Base-by-base conservation (phyloP, 2,329 filamentous ascomycete genomes). In the Aspergillus sp. region DNA sequence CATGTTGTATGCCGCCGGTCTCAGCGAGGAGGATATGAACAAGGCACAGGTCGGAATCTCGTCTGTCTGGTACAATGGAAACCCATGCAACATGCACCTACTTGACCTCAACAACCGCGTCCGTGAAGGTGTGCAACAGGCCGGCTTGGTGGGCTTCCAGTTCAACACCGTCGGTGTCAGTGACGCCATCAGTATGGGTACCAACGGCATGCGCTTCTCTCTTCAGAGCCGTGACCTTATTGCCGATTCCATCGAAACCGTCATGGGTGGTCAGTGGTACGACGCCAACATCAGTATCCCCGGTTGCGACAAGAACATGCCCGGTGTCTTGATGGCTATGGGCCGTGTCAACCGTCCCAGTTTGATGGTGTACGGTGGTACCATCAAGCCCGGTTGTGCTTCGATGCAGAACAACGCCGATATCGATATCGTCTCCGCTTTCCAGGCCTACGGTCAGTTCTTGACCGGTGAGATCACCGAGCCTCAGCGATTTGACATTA, bases 261-360 rank as follows among this genome's bases (percentile, higher is more conserved):
- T 98, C 59, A 98, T 97, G 90, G 86, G 90, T 55, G 93, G 90
- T 11, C 93, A 98, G 72, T 97, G 90, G 90, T 97, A 98, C 66
- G 93, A 98, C 68, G 91, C 83, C 56, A 97, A 97, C 70, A 86
- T 98, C 64, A 95, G 89, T 42, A 86, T 98, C 59, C 93, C 93
- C 10, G 93, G 93, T 39, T 98, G 93, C 71, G 93, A 98, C 79
- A 98, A 98, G 82, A 98, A 98, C 74, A 97, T 98, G 93, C 90
- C 90, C 1, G 88, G 88, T 68, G 88, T 93, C 9, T 73, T 90
- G 58, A 93, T 93, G 61, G 93, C 90, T 44, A 96, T 96, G 88
- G 91, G 90, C 32, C 82, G 93, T 56, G 83, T 96, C 54, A 97
- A 98, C 75, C 78, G 93, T 37, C 93, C 93, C 28, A 90, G 88